Percentiles rank a stretch among this genome's conserved stretches.
Evolutionary conservation across 176 grass and related monocot genomes (phyloP).

Genomic region (Oryza brachyantha): DNA sequence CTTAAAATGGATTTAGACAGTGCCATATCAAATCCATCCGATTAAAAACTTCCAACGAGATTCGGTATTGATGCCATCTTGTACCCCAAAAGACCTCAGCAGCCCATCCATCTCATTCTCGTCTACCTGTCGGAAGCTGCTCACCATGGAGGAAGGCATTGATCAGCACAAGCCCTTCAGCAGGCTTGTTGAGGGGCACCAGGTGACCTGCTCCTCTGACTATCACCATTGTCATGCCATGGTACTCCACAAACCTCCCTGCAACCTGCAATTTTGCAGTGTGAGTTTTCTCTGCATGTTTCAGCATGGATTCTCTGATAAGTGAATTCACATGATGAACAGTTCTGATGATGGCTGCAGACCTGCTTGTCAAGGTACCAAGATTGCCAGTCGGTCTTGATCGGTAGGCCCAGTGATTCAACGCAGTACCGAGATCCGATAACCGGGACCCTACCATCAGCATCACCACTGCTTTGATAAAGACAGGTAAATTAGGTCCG

Average conservation of each 20-base stretch:
- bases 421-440: constrained; percentile 76
- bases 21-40: no score
- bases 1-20: no score
- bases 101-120: background rate
- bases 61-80: background rate
- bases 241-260: constrained; percentile 76
- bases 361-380: constrained; percentile 86
- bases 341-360: background rate
- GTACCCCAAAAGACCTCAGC: background rate
- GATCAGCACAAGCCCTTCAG: constrained; percentile 62
- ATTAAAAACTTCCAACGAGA: no score
- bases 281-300: background rate
- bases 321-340: background rate
- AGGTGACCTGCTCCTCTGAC: constrained; percentile 81
- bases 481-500: no score
- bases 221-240: constrained; percentile 71
- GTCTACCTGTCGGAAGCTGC: constrained; percentile 42
- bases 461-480: constrained; percentile 52
- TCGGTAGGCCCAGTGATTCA: constrained; percentile 53
- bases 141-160: constrained; percentile 47
- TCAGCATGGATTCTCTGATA: background rate
- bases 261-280: constrained; percentile 50
- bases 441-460: constrained; percentile 77
- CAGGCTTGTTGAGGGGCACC: constrained; percentile 82
- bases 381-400: constrained; percentile 60